Conservation (phyloP, 495 filamentous ascomycete species). For the Penicillium roqueforti region DNA sequence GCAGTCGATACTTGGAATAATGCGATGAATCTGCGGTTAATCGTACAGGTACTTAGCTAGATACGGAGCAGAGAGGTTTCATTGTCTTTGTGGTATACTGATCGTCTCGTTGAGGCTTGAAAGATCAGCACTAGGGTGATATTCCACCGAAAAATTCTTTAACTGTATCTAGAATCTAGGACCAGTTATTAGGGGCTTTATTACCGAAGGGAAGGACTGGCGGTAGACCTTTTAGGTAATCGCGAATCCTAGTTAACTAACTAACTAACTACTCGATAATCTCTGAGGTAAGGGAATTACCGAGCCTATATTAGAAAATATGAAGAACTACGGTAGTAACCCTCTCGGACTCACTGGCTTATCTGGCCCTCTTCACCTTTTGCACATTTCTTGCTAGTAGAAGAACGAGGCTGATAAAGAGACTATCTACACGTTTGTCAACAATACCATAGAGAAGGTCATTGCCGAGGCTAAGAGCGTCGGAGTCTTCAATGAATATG, state of each 20-base stretch:
- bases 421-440: constrained; percentile 17
- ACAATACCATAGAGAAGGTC: constrained; percentile 17
- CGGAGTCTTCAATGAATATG: constrained; percentile 45
- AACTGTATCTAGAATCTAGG: too few relatives aligned
- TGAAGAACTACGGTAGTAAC: constrained; percentile 47
- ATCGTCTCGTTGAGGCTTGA: too few relatives aligned
- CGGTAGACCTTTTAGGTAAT: too few relatives aligned
- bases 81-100: too few relatives aligned
- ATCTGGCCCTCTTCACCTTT: constrained; percentile 34
- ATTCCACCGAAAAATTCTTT: too few relatives aligned
- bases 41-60: too few relatives aligned
- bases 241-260: too few relatives aligned
- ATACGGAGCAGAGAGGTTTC: too few relatives aligned
- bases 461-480: constrained; percentile 36
- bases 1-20: background rate
- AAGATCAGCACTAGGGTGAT: too few relatives aligned
- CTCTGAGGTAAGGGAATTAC: constrained; percentile 42
- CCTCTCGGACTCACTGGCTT: constrained; percentile 47
- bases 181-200: too few relatives aligned
- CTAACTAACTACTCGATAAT: constrained; percentile 30
- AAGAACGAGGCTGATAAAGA: constrained; percentile 29
- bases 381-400: constrained; percentile 38
- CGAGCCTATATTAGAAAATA: constrained; percentile 32
- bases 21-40: background rate
- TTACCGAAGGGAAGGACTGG: too few relatives aligned